Evolutionary conservation across 1,284 basidiomycete species (phyloP).

Genomic region (Phellopilus nigrolimitatus): DNA sequence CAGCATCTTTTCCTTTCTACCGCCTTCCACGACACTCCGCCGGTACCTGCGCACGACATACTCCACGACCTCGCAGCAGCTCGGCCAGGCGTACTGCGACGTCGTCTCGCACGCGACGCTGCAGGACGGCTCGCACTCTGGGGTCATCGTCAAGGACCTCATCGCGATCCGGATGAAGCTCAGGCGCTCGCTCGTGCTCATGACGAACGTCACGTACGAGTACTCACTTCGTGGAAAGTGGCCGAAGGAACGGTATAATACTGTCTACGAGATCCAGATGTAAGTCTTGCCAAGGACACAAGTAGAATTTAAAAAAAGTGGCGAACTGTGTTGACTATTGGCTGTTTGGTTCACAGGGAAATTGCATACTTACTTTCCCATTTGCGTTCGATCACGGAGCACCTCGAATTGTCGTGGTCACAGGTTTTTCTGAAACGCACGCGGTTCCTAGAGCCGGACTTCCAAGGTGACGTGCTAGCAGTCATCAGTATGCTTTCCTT

Average conservation of each 20-base stretch:
- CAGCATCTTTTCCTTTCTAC: slow-evolving; percentile 64
- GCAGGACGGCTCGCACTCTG: slow-evolving; percentile 39
- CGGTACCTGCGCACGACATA: slow-evolving; percentile 60
- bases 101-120: slow-evolving; percentile 62
- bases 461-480: slow-evolving; percentile 79
- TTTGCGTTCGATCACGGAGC: slow-evolving; percentile 57
- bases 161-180: slow-evolving; percentile 64
- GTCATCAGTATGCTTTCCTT: slow-evolving; percentile 56
- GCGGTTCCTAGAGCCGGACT: slow-evolving; percentile 72
- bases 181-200: slow-evolving; percentile 49
- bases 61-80: slow-evolving; percentile 55
- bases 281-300: slow-evolving; percentile 35
- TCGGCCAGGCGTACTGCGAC: slow-evolving; percentile 63
- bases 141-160: slow-evolving; percentile 51
- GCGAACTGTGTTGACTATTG: background rate
- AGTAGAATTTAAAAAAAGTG: background rate
- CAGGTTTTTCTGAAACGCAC: slow-evolving; percentile 73
- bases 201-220: slow-evolving; percentile 64
- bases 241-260: slow-evolving; percentile 67
- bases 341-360: slow-evolving; percentile 37
- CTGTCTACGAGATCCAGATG: slow-evolving; percentile 61
- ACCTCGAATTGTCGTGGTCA: slow-evolving; percentile 71
- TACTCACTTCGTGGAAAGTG: slow-evolving; percentile 67
- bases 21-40: slow-evolving; percentile 66
- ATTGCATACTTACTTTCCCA: slow-evolving; percentile 59